Conservation (phyloP, 108 stramenopile species). For the Fistulifera solaris region DNA sequence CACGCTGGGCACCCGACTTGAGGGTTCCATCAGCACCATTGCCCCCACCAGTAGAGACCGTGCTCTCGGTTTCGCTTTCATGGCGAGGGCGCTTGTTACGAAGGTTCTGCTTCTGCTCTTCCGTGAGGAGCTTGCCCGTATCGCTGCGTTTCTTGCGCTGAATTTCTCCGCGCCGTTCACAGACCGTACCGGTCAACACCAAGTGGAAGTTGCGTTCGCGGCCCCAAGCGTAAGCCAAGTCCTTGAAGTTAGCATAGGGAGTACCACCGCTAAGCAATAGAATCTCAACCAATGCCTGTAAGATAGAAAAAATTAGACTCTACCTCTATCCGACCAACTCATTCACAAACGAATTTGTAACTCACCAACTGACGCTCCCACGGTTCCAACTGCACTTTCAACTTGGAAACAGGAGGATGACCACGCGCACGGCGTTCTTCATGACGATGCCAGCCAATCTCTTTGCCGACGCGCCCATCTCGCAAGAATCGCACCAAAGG, state of each 20-base stretch:
- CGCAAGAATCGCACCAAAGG: constrained; percentile 31
- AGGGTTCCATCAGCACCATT: too few relatives aligned
- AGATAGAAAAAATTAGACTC: background rate
- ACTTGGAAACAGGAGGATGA: constrained; percentile 25
- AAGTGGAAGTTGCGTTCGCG: constrained; percentile 51
- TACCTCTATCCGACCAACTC: background rate
- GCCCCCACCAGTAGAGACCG: too few relatives aligned
- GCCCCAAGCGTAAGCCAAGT: constrained; percentile 67
- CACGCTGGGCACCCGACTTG: too few relatives aligned
- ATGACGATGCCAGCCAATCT: constrained; percentile 64
- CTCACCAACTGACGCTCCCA: constrained; percentile 64
- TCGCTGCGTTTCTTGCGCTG: constrained; percentile 56
- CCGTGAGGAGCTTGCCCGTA: constrained; percentile 26
- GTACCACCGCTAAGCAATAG: constrained; percentile 41
- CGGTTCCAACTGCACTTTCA: constrained; percentile 42
- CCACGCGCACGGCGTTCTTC: constrained; percentile 64
- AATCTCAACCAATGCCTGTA: constrained; percentile 36
- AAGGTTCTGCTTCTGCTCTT: constrained; percentile 1
- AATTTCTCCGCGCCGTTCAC: constrained; percentile 58
- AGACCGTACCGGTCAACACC: constrained; percentile 27
- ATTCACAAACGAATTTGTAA: constrained; percentile 14
- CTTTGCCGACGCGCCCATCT: constrained; percentile 15
- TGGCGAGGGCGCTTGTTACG: background rate
- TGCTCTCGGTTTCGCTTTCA: too few relatives aligned
- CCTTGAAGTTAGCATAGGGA: constrained; percentile 35